Evolutionary conservation across 164 flowering plant species (phyloP).

Genomic region (Annona squamosa): DNA sequence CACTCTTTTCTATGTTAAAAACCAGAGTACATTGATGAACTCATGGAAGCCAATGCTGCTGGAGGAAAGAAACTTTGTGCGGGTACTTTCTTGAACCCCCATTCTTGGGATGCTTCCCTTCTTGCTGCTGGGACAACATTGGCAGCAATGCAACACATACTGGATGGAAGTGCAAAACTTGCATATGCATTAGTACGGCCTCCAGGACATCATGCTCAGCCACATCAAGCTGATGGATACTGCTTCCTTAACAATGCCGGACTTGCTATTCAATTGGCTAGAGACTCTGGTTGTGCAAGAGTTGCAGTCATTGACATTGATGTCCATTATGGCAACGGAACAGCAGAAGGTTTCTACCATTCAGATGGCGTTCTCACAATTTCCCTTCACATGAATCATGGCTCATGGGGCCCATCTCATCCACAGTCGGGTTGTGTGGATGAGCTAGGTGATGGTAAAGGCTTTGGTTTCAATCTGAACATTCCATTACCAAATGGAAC

Average conservation of each 20-base stretch:
- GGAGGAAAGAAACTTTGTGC: slow-evolving; percentile 53
- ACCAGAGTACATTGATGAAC: slow-evolving; percentile 62
- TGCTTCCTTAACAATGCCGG: slow-evolving; percentile 95
- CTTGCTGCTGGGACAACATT: slow-evolving; percentile 88
- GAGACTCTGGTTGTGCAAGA: slow-evolving; percentile 48
- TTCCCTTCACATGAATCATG: slow-evolving; percentile 96
- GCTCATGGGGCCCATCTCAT: slow-evolving; percentile 98
- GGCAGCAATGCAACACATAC: slow-evolving; percentile 72
- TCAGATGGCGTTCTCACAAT: slow-evolving; percentile 70
- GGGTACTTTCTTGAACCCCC: slow-evolving; percentile 80
- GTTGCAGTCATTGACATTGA: slow-evolving; percentile 87
- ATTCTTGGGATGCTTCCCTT: slow-evolving; percentile 76
- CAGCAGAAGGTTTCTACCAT: slow-evolving; percentile 81
- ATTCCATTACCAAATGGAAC: slow-evolving; percentile 88
- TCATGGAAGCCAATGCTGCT: slow-evolving; percentile 58
- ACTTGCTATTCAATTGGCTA: slow-evolving; percentile 70
- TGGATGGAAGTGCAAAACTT: slow-evolving; percentile 62
- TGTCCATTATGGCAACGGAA: slow-evolving; percentile 96
- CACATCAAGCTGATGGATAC: slow-evolving; percentile 86
- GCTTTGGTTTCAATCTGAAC: slow-evolving; percentile 77
- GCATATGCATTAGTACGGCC: slow-evolving; percentile 88
- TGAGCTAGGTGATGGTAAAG: slow-evolving; percentile 81
- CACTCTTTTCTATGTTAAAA: slow-evolving; percentile 4
- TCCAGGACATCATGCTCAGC: slow-evolving; percentile 99
- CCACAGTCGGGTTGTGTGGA: slow-evolving; percentile 68